phyloP scores from a whole-genome alignment of 306 rosid species.

The Arachis stenosperma region DNA sequence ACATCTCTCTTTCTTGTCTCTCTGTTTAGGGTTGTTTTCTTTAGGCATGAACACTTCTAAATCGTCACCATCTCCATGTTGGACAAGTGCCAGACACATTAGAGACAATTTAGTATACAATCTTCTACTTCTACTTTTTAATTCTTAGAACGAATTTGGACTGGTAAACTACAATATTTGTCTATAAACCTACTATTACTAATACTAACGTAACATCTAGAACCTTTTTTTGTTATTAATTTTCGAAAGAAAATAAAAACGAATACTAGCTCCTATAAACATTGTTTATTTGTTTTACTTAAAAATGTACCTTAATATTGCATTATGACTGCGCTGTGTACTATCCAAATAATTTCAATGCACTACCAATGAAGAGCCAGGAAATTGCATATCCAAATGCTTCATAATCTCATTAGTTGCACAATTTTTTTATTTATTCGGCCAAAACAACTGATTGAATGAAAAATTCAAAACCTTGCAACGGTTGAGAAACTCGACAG shows the following conservation, averaged over 20 bases:
- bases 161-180: background rate
- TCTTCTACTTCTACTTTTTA: background rate
- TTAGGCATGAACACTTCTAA: background rate
- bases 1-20: background rate
- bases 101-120: background rate
- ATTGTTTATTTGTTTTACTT: background rate
- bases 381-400: background rate
- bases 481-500: conserved; percentile 73
- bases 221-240: too few species aligned
- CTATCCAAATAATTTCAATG: too few species aligned
- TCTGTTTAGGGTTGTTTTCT: background rate
- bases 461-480: conserved; percentile 65
- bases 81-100: background rate
- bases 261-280: background rate
- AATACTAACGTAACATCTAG: background rate
- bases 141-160: background rate
- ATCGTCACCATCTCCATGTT: background rate
- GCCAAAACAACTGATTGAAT: background rate
- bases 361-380: too few species aligned
- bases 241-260: too few species aligned
- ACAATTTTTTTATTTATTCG: background rate
- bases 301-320: background rate
- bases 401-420: background rate
- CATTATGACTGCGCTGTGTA: background rate
- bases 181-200: background rate